phyloP scores from a whole-genome alignment of 2,329 filamentous ascomycete species.

The Fusarium falciforme region DNA sequence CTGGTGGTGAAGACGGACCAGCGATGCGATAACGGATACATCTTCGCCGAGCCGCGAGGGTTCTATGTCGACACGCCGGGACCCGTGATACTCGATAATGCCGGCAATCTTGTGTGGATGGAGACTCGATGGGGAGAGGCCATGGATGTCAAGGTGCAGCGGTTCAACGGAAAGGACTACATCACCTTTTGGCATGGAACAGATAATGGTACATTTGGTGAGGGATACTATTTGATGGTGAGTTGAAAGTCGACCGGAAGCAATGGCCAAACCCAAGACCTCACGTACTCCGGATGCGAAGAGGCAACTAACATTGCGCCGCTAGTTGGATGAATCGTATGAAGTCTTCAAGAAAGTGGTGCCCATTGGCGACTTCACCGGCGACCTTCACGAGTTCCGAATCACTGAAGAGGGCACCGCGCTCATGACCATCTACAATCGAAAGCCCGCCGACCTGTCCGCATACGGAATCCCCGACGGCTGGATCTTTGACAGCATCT shows the following conservation, averaged over 20 bases:
- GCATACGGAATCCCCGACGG: conserved; percentile 37
- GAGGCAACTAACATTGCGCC: background rate
- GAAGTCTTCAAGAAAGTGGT: conserved; percentile 42
- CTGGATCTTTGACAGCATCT: conserved; percentile 50
- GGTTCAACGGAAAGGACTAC: conserved; percentile 26
- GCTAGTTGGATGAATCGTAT: conserved; percentile 47
- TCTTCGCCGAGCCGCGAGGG: conserved; percentile 54
- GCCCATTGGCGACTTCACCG: conserved; percentile 36
- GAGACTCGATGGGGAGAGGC: conserved; percentile 45
- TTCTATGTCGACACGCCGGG: conserved; percentile 51
- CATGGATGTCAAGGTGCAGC: conserved; percentile 40
- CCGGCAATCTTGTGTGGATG: conserved; percentile 60
- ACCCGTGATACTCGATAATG: conserved; percentile 57
- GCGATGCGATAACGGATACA: conserved; percentile 51
- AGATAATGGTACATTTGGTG: conserved; percentile 58
- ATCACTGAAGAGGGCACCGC: conserved; percentile 55
- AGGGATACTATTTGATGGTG: conserved; percentile 60
- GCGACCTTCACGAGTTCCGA: conserved; percentile 53
- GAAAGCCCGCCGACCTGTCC: conserved; percentile 39
- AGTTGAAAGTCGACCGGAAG: background rate
- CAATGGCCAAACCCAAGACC: background rate
- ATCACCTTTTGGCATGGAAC: conserved; percentile 51
- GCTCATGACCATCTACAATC: conserved; percentile 53
- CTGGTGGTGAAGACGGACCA: conserved; percentile 44
- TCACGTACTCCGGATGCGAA: too few species aligned